Evolutionary conservation across 2,329 filamentous ascomycete genomes (phyloP).

Genomic region (Fusarium fracticaudum): DNA sequence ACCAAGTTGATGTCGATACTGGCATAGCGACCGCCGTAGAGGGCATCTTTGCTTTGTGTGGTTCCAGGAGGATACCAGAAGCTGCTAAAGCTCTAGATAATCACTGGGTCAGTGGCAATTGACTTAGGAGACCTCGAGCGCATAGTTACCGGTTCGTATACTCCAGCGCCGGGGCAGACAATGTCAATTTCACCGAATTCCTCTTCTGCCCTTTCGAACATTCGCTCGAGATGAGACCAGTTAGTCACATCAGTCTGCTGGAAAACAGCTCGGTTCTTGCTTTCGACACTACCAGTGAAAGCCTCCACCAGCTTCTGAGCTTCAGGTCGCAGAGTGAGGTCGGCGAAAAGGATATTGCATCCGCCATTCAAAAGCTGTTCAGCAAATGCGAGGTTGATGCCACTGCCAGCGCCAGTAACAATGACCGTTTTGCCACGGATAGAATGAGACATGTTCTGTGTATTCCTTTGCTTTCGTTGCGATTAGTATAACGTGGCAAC

Average conservation of each 20-base stretch:
- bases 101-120: neutral
- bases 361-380: neutral
- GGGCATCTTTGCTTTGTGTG: neutral
- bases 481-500: neutral
- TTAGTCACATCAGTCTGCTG: neutral
- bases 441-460: neutral
- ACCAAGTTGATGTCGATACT: neutral
- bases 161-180: neutral
- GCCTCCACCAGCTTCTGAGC: neutral
- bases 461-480: neutral
- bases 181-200: neutral
- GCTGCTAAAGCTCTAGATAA: neutral
- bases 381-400: neutral
- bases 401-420: neutral
- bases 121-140: accelerated
- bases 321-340: neutral
- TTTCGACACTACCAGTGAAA: neutral
- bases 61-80: neutral
- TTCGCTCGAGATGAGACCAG: neutral
- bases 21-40: neutral
- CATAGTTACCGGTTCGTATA: neutral
- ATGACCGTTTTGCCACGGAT: neutral
- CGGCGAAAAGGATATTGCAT: neutral
- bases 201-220: neutral
- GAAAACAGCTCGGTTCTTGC: neutral